Evolutionary conservation across 1,139 yeast genomes (phyloP), one percentile per base, ranked within the genome.

Genomic region (Debaryomyces sp.): DNA sequence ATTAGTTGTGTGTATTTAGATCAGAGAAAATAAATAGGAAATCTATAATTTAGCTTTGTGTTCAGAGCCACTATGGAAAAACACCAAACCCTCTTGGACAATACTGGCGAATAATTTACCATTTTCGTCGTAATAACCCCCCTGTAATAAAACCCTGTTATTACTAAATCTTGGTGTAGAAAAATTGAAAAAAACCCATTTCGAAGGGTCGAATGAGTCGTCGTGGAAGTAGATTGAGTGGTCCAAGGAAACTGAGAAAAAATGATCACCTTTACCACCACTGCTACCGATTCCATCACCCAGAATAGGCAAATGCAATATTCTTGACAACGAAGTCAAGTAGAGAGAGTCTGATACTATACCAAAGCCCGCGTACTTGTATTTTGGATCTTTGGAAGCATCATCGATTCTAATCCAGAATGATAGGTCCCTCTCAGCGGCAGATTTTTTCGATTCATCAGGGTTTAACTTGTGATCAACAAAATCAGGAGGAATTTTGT

Each of bases 221-320:
- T 75, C 79, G 52, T 75, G 80, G 56, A 71, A 71, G 51, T 65
- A 73, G 7, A 75, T 62, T 6, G 73, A 57, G 51, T 75, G 80
- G 58, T 75, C 80, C 47, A 75, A 63, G 7, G 77, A 71, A 4
- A 75, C 73, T 5, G 73, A 67, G 52, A 75, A 73, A 45, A 68
- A 72, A 51, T 61, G 60, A 12, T 53, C 47, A 35, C 58, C 60
- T 34, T 47, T 37, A 50, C 63, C 57, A 51, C 67, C 62, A 48
- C 53, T 56, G 22, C 51, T 45, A 30, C 61, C 63, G 17, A 56
- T 45, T 15, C 58, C 49, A 24, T 54, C 41, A n/a, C 58, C 58
- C 1, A 60, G 56, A 3, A 52, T 54, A 2, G 67, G 60, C 38
- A 69, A 54, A 42, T 68, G 70, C 37, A 69, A 61, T 9, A 69